Conservation (phyloP, 257 asterid species). For the Leonotis leonurus region DNA sequence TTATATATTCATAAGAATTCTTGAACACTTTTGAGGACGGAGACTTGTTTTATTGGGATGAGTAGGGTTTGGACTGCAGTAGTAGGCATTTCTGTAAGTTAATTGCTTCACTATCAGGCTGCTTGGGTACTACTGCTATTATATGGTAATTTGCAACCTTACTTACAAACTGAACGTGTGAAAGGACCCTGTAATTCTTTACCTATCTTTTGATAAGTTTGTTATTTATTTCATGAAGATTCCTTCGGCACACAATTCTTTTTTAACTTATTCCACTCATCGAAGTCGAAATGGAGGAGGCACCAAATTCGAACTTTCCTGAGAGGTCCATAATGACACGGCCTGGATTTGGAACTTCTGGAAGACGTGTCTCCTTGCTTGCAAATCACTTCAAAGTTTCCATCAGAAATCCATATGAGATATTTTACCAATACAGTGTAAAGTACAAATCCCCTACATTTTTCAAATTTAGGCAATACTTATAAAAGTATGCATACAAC, state of each 20-base stretch:
- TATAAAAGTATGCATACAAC: background rate
- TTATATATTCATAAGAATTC: background rate
- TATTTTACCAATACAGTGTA: constrained; percentile 70
- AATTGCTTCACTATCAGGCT: constrained; percentile 3
- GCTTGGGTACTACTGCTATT: background rate
- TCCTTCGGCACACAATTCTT: constrained; percentile 7
- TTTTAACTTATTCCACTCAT: constrained; percentile 16
- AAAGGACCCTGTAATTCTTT: background rate
- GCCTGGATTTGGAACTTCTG: constrained; percentile 67
- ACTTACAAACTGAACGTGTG: background rate
- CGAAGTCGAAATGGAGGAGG: constrained; percentile 32
- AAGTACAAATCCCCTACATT: constrained; percentile 6
- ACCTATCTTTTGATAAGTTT: background rate
- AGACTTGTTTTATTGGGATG: background rate
- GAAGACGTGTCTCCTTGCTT: constrained; percentile 48
- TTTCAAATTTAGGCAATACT: constrained; percentile 8
- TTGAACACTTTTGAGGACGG: background rate
- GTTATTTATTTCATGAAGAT: background rate
- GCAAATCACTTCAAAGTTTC: constrained; percentile 75
- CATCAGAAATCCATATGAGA: constrained; percentile 40
- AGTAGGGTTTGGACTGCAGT: background rate
- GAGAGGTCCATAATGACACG: constrained; percentile 42
- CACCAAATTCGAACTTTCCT: constrained; percentile 25
- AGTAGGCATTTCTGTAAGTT: background rate
- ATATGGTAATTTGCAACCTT: background rate